Evolutionary conservation across 345 rosid genomes (phyloP).

Genomic region (Adansonia digitata): DNA sequence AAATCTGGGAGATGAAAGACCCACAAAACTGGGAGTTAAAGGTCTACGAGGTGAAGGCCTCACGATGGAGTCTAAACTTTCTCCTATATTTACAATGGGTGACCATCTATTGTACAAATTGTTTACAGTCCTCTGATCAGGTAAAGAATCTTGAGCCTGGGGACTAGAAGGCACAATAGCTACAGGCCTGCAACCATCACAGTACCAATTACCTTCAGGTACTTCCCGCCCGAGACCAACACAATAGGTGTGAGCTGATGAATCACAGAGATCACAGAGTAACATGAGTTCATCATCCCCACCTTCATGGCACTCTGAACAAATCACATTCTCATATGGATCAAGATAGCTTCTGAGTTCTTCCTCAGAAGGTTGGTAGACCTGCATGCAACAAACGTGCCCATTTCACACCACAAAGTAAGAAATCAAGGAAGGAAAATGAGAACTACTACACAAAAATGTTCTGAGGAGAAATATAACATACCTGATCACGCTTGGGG

Average conservation of each 20-base stretch:
- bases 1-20: not conserved
- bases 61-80: not conserved
- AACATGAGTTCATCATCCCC: not conserved
- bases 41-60: not conserved
- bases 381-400: not conserved
- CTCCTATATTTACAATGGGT: not conserved
- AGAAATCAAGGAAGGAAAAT: not conserved
- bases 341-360: not conserved
- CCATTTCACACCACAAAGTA: not conserved
- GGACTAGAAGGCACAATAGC: not conserved
- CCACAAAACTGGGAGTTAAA: not conserved
- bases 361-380: not conserved
- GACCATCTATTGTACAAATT: not conserved
- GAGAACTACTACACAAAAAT: not conserved
- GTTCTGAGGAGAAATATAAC: not conserved
- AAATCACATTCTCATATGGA: not conserved
- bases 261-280: not conserved
- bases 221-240: not conserved
- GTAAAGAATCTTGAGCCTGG: not conserved
- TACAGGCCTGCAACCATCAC: not conserved
- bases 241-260: not conserved
- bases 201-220: not conserved
- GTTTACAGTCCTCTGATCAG: not conserved
- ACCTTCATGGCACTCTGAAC: not conserved
- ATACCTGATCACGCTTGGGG: not conserved